Base-by-base conservation (phyloP, 1,284 basidiomycete species). In the Melampsora occidentalis region DNA sequence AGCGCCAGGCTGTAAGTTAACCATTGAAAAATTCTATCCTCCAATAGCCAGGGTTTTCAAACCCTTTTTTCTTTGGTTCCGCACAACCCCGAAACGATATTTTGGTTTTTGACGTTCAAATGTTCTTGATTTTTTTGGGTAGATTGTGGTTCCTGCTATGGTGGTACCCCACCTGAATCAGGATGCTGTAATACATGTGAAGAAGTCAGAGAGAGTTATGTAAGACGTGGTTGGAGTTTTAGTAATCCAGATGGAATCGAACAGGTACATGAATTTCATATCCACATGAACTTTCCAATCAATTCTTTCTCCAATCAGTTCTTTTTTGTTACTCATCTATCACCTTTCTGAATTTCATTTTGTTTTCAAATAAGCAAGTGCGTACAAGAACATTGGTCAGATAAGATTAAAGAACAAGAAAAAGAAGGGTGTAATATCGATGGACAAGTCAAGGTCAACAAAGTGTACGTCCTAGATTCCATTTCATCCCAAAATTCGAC, bases 141-240 rank as follows among this genome's bases (percentile, higher is more conserved):
- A 80, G 79, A 79, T 72, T 97, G 94, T 84, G 97, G 97, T n/a
- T 94, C 92, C 22, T 99, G 97, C 84, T 99, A 94, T 81, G 97
- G 97, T 75, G 97, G 94, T 70, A 82, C 89, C 28, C 89, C 89
- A 62, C 92, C 94, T 1, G 88, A 87, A 76, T 86, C 84, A 80
- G 85, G 85, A 5, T 99, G 97, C 85, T 99, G 97, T 84, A 94
- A 99, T 83, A 91, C 90, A 66, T 99, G 97, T 83, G 97, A 99
- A 81, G 91, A 95, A 4, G 97, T 99, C 49, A 88, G 95, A 69
- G 88, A 91, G 83, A 87, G 94, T 28, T 99, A 99, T 84, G 87
- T 92, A 65, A 89, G 90, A 81, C 89, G 90, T 80, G 96, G 96
- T 18, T 99, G 97, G 97, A 94, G 91, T 82, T 99, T 99, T 84